These are phyloP conservation scores for Oxytropis ochrocephala DNA, from an alignment of 306 rosid species.

Conservation along the genomic window DNA sequence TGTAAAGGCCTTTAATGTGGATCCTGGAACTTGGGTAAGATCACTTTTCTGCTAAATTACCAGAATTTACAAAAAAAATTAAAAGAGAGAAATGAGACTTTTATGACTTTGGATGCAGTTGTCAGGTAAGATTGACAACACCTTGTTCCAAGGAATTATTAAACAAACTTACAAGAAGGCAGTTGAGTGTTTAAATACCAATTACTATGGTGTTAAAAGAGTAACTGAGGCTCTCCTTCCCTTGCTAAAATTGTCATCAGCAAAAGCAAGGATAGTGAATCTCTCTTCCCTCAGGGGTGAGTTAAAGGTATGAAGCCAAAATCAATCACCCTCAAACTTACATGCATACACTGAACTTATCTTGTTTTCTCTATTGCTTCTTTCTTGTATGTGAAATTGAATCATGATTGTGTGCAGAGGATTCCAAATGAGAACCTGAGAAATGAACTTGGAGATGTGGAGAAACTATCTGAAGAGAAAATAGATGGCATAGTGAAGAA, in stretches of 20 bases:
- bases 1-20: neutral
- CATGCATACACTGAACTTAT: neutral
- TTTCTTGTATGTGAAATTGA: neutral
- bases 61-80: neutral
- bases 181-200: slow-evolving; percentile 1
- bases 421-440: slow-evolving; percentile 39
- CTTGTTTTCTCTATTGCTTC: neutral
- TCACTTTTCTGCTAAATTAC: neutral
- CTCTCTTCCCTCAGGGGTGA: slow-evolving; percentile 11
- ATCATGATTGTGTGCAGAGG: slow-evolving; percentile 33
- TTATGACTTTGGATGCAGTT: neutral
- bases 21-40: neutral
- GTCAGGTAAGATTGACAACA: neutral
- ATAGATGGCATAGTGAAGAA: slow-evolving; percentile 39
- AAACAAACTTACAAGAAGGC: neutral
- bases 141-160: neutral
- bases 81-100: neutral
- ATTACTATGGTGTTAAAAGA: slow-evolving; percentile 9
- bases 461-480: slow-evolving; percentile 38
- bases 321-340: neutral
- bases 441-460: slow-evolving; percentile 35
- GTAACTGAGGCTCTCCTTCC: slow-evolving; percentile 8
- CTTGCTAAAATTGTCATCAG: neutral
- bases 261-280: neutral
- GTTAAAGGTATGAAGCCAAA: no score